Conservation (phyloP, 139 green algal genomes). For the Chlamydomonas sp. region DNA sequence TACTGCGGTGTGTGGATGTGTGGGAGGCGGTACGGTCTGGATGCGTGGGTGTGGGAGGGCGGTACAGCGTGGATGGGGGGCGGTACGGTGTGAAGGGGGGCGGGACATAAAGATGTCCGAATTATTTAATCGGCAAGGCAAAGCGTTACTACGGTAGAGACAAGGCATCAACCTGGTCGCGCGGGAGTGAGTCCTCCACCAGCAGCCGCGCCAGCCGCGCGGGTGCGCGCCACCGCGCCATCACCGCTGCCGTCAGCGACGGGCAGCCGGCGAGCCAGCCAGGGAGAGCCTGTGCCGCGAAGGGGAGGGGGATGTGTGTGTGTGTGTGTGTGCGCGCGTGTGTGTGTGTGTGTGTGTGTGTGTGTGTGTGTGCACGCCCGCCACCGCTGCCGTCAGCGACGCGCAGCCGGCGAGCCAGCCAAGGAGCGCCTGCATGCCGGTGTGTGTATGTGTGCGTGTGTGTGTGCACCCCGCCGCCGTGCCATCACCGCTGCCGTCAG, state of each 20-base stretch:
- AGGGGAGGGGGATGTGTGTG: no score
- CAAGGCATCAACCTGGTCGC: no score
- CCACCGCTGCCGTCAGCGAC: neutral
- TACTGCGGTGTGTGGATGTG: conserved; percentile 52
- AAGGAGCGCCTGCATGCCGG: neutral
- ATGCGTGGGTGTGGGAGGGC: neutral
- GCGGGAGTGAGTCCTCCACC: no score
- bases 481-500: neutral
- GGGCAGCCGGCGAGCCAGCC: neutral
- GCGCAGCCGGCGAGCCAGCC: neutral
- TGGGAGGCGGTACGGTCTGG: neutral
- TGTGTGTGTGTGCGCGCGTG: neutral
- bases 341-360: neutral
- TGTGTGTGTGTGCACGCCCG: neutral
- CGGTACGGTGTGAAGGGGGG: neutral
- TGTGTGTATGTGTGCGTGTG: neutral
- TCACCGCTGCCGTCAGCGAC: neutral
- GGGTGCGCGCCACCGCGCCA: neutral
- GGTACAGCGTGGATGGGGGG: neutral
- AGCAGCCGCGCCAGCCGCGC: no score
- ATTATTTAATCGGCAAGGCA: no score
- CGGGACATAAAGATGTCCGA: conserved; percentile 80
- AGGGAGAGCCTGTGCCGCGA: no score
- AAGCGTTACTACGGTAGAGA: conserved; percentile 61
- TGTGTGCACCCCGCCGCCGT: neutral